phyloP scores from a whole-genome alignment of 2,329 filamentous ascomycete genomes.

The Pezicula rhizophila region DNA sequence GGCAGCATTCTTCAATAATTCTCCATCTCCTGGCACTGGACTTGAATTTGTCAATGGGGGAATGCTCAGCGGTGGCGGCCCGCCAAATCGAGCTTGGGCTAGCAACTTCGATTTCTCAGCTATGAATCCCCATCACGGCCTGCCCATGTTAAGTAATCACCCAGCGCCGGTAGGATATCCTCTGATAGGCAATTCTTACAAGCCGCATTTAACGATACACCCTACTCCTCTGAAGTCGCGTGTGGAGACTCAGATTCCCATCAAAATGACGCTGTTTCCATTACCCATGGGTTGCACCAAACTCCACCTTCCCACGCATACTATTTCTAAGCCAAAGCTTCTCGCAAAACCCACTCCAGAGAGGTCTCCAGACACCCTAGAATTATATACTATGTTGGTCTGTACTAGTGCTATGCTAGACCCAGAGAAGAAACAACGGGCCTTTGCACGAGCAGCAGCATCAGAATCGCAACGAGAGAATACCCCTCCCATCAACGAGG shows the following conservation, averaged over 20 bases:
- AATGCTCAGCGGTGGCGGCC: conserved; percentile 19
- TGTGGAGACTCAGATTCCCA: conserved; percentile 93
- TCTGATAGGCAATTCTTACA: conserved; percentile 18
- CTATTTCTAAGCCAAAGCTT: conserved; percentile 90
- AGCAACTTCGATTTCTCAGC: conserved; percentile 15
- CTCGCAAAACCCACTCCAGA: conserved; percentile 66
- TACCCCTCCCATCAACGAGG: conserved; percentile 13
- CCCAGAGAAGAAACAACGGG: conserved; percentile 57
- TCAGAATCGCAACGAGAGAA: conserved; percentile 19
- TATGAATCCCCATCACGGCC: conserved; percentile 2
- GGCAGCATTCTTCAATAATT: conserved; percentile 38
- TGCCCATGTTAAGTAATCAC: conserved; percentile 5
- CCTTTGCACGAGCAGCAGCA: conserved; percentile 39
- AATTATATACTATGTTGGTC: conserved; percentile 75
- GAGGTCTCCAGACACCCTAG: conserved; percentile 66
- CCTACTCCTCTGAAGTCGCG: conserved; percentile 75
- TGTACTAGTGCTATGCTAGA: conserved; percentile 90
- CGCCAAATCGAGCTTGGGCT: conserved; percentile 29
- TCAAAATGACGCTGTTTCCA: conserved; percentile 71
- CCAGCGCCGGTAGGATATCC: conserved; percentile 16
- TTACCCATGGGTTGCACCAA: conserved; percentile 71
- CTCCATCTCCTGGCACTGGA: conserved; percentile 39
- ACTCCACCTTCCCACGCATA: conserved; percentile 80
- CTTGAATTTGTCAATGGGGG: conserved; percentile 32
- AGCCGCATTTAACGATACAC: conserved; percentile 50